Base-by-base conservation (phyloP, 2,329 filamentous ascomycete species). In the Xylariomycetidae sp. region DNA sequence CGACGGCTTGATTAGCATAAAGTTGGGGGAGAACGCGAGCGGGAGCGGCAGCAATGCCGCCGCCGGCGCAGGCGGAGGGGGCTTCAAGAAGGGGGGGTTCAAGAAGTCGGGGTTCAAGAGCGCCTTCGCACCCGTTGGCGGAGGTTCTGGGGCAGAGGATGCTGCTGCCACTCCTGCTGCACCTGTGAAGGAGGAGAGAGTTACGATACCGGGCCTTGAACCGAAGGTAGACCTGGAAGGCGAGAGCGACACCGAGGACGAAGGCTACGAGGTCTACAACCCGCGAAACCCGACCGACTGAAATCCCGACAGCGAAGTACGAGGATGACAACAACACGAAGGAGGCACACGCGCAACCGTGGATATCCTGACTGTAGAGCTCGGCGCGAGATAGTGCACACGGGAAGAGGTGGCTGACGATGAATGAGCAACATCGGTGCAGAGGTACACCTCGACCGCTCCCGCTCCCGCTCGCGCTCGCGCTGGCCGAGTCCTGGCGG, bases 101-200 rank as follows among this genome's bases (percentile, higher is more conserved):
- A 88, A 89, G 61, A 92, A 90, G 53, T 80, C 82, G 1, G 85
- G 85, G 0, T 89, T 89, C 58, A 89, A 86, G 61, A 82, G 79
- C 49, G 82, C 83, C 2, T 85, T 88, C 63, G 72, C 72, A 4
- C 63, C 74, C 2, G 69, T 69, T 2, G 68, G 68, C 17, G 57
- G 51, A 38, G 63, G 62, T 19, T n/a, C n/a, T n/a, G n/a, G n/a
- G n/a, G n/a, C n/a, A n/a, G n/a, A n/a, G n/a, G n/a, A n/a, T n/a
- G n/a, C n/a, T n/a, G n/a, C n/a, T n/a, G n/a, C n/a, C n/a, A n/a
- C 49, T 4, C 46, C 46, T 10, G 42, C 36, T 29, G 42, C 40
- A 25, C 34, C 42, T 25, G 35, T 28, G 2, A 43, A 47, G 46
- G 40, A 50, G 23, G 52, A 49, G 12, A 49, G 26, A 18, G 18